Conservation (phyloP, 805 yeast species). For the Starmerella khaoyaiensis region DNA sequence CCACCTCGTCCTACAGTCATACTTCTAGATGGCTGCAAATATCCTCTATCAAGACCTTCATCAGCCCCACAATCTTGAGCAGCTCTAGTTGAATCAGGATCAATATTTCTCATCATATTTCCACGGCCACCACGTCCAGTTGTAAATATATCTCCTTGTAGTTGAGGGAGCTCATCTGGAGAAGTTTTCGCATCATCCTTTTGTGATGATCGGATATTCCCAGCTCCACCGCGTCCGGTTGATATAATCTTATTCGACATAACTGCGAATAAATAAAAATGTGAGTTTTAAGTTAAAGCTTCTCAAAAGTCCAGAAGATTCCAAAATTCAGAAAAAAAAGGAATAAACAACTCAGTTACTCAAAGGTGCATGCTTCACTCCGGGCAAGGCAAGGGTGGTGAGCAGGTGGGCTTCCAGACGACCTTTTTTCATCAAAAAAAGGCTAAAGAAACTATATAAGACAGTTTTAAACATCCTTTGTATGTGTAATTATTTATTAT, state of each 20-base stretch:
- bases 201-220: conserved; percentile 43
- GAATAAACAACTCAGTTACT: too few species aligned
- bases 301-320: too few species aligned
- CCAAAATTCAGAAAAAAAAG: too few species aligned
- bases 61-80: conserved; percentile 50
- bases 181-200: conserved; percentile 42
- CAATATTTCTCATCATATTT: conserved; percentile 52
- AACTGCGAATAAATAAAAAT: too few species aligned
- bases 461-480: too few species aligned
- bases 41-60: conserved; percentile 24
- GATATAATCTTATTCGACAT: conserved; percentile 29
- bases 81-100: conserved; percentile 40
- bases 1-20: conserved; percentile 50
- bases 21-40: conserved; percentile 31
- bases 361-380: too few species aligned
- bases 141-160: conserved; percentile 39
- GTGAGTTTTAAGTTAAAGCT: too few species aligned
- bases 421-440: too few species aligned
- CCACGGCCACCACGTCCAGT: conserved; percentile 77
- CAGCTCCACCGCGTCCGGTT: conserved; percentile 76
- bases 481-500: too few species aligned
- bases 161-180: conserved; percentile 50
- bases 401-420: too few species aligned
- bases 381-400: too few species aligned
- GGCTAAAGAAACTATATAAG: too few species aligned